Conservation (phyloP, 257 asterid genomes). For the Solanum dulcamara region DNA sequence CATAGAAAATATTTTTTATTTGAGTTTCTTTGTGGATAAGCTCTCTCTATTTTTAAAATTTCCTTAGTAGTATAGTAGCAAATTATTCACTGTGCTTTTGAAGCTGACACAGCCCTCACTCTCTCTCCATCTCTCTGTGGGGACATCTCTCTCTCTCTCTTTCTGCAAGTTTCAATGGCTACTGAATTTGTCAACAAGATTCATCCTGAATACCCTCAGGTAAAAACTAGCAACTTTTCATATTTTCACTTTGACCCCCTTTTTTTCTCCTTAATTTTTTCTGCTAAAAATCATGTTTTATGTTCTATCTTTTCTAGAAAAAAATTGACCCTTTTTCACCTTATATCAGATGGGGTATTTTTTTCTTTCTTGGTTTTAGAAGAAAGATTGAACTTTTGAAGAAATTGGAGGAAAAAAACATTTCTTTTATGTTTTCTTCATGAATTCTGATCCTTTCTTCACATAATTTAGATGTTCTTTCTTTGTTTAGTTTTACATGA, state of each 20-base stretch:
- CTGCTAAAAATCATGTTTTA: not conserved
- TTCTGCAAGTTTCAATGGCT: not conserved
- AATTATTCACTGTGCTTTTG: not conserved
- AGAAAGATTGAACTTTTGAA: not conserved
- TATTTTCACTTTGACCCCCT: not conserved
- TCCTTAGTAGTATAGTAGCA: not conserved
- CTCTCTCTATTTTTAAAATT: not conserved
- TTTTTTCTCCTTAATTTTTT: not conserved
- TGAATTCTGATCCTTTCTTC: not conserved
- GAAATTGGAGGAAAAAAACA: not conserved
- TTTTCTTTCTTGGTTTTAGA: not conserved
- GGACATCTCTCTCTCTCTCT: not conserved
- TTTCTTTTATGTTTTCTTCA: not conserved
- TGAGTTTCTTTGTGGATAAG: not conserved
- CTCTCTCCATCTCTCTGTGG: not conserved
- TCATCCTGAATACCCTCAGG: not conserved
- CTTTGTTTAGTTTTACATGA: not conserved
- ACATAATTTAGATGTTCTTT: not conserved
- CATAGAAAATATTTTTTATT: not conserved
- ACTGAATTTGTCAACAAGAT: not conserved
- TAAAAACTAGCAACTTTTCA: not conserved
- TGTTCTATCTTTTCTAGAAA: not conserved
- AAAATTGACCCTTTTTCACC: not conserved
- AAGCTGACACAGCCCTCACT: not conserved
- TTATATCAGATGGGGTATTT: not conserved